Conservation (phyloP, 192 early-diverging fungal species). For the Backusella tuberculispora region DNA sequence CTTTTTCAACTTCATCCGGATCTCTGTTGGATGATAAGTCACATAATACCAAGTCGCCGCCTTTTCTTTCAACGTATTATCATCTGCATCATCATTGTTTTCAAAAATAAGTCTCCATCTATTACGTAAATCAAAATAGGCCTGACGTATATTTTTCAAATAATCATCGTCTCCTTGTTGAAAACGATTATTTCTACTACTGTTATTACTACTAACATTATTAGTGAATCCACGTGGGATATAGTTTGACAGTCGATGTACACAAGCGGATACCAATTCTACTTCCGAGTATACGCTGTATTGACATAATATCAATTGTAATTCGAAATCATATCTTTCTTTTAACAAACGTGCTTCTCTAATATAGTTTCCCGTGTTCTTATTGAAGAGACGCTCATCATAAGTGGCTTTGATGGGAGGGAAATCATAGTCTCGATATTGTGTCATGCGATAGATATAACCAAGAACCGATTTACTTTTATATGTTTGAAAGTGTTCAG, state of each 20-base stretch:
- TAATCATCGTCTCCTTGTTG: too few species aligned
- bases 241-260: conserved; percentile 19
- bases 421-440: conserved; percentile 34
- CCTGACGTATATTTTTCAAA: conserved; percentile 43
- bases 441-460: neutral
- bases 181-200: too few species aligned
- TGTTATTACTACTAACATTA: conserved; percentile 29
- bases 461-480: neutral
- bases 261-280: conserved; percentile 45
- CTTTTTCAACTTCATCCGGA: neutral
- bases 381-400: conserved; percentile 43
- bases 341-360: conserved; percentile 47
- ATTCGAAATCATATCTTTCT: conserved; percentile 48
- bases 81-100: conserved; percentile 22
- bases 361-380: conserved; percentile 52
- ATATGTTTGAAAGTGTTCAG: neutral
- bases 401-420: conserved; percentile 24
- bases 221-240: conserved; percentile 44
- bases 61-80: conserved; percentile 36
- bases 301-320: conserved; percentile 58
- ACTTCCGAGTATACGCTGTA: conserved; percentile 51
- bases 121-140: conserved; percentile 36
- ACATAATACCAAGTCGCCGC: conserved; percentile 71
- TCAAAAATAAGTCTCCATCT: conserved; percentile 53
- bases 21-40: conserved; percentile 55